Evolutionary conservation across 2,329 filamentous ascomycete species (phyloP).

Genomic region (Verticillium isaacii): DNA sequence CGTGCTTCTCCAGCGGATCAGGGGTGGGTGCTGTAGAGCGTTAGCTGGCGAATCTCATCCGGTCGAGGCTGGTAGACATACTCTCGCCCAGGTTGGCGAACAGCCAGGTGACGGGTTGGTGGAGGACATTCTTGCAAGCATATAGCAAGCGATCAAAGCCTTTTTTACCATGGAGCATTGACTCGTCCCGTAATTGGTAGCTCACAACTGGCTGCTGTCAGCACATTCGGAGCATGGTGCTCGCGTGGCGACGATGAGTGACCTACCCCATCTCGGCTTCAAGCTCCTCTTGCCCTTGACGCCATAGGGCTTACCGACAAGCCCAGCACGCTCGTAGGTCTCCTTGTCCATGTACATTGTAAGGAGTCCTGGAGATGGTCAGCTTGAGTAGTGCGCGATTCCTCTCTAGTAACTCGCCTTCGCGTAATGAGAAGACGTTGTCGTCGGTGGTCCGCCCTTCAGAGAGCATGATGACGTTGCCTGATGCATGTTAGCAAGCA

Average conservation of each 20-base stretch:
- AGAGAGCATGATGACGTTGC: conserved; percentile 79
- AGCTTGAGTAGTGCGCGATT: background rate
- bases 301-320: conserved; percentile 66
- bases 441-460: conserved; percentile 67
- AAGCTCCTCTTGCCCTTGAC: conserved; percentile 51
- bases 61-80: conserved; percentile 24
- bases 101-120: conserved; percentile 66
- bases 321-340: conserved; percentile 75
- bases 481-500: conserved; percentile 34
- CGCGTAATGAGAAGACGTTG: conserved; percentile 65
- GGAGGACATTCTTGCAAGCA: conserved; percentile 74
- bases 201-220: conserved; percentile 59
- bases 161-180: conserved; percentile 80
- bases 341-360: conserved; percentile 75
- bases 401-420: conserved; percentile 45
- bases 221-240: conserved; percentile 3
- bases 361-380: conserved; percentile 52
- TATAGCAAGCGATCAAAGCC: conserved; percentile 74
- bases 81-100: conserved; percentile 59
- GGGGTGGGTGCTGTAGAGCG: conserved; percentile 36
- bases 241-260: background rate
- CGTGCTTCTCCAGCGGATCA: conserved; percentile 42
- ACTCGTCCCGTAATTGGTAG: conserved; percentile 65
- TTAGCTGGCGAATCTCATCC: background rate
- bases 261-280: conserved; percentile 70